Evolutionary conservation across 768 basidiomycete species (phyloP).

Genomic region (Auricularia sp.): DNA sequence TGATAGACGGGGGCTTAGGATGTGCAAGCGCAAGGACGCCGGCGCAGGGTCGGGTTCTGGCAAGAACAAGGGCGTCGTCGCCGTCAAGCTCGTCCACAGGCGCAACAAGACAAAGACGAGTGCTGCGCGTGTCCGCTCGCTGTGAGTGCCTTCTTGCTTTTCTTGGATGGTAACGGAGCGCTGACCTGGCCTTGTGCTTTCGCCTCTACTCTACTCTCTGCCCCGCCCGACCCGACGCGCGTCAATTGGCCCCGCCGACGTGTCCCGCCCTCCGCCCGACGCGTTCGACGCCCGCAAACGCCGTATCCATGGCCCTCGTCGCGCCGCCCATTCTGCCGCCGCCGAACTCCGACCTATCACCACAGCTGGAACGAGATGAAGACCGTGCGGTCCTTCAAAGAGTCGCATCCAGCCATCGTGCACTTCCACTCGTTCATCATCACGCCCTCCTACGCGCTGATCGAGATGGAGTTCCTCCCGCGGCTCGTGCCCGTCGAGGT

Average conservation of each 20-base stretch:
- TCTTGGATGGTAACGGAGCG: too few species aligned
- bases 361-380: slow-evolving; percentile 89
- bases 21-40: slow-evolving; percentile 24
- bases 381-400: slow-evolving; percentile 75
- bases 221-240: too few species aligned
- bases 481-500: slow-evolving; percentile 82
- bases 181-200: too few species aligned
- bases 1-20: slow-evolving; percentile 42
- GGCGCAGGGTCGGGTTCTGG: slow-evolving; percentile 17
- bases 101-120: slow-evolving; percentile 72
- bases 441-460: slow-evolving; percentile 80
- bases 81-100: slow-evolving; percentile 83
- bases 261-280: too few species aligned
- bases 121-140: slow-evolving; percentile 77
- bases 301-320: too few species aligned
- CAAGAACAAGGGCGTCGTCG: slow-evolving; percentile 39
- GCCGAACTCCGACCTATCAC: slow-evolving; percentile 1
- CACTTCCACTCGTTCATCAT: slow-evolving; percentile 91
- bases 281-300: too few species aligned
- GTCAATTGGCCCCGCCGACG: too few species aligned
- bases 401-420: slow-evolving; percentile 87
- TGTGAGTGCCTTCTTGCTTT: slow-evolving; percentile 38
- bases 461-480: slow-evolving; percentile 88
- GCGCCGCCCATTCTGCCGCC: neutral
- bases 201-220: too few species aligned